Conservation (phyloP, 2,329 filamentous ascomycete genomes). For the Chalaropsis ovoidea region DNA sequence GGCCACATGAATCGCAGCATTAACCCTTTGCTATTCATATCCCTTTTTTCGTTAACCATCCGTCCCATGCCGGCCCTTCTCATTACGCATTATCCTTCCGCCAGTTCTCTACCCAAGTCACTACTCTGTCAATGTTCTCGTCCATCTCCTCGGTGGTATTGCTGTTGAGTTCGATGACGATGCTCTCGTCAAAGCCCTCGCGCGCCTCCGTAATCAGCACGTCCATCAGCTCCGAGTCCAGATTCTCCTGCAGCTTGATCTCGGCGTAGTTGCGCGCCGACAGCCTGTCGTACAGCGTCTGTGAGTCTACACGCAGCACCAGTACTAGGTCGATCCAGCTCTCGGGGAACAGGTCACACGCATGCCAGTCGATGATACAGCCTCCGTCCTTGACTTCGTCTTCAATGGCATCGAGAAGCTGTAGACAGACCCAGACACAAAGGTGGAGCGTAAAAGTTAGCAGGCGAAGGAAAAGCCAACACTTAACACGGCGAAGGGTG, state of each 20-base stretch:
- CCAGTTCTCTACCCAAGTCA: constrained; percentile 49
- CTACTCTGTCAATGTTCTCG: constrained; percentile 72
- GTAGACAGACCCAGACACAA: not conserved
- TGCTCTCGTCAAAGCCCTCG: constrained; percentile 75
- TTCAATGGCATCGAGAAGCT: constrained; percentile 84
- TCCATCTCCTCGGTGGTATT: constrained; percentile 78
- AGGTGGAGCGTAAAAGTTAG: not conserved
- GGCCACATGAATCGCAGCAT: not conserved
- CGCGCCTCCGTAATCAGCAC: constrained; percentile 82
- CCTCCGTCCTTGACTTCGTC: constrained; percentile 68
- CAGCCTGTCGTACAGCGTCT: constrained; percentile 73
- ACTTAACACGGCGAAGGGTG: not conserved
- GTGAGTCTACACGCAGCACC: constrained; percentile 73
- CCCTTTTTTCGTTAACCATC: not conserved
- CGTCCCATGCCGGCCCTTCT: not conserved
- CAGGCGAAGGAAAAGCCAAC: not conserved
- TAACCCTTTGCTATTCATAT: not conserved
- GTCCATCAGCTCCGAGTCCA: constrained; percentile 97
- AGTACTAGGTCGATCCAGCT: constrained; percentile 93
- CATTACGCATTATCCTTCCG: constrained; percentile 10
- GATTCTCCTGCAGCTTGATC: constrained; percentile 84
- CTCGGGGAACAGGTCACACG: constrained; percentile 86
- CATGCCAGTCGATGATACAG: constrained; percentile 94
- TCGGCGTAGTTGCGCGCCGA: constrained; percentile 72
- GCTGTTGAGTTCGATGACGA: constrained; percentile 81